A percentile compares a stretch with the other conserved stretches of the same genome.
Evolutionary conservation across 768 basidiomycete species (phyloP).

Genomic region (Mycena floridula): DNA sequence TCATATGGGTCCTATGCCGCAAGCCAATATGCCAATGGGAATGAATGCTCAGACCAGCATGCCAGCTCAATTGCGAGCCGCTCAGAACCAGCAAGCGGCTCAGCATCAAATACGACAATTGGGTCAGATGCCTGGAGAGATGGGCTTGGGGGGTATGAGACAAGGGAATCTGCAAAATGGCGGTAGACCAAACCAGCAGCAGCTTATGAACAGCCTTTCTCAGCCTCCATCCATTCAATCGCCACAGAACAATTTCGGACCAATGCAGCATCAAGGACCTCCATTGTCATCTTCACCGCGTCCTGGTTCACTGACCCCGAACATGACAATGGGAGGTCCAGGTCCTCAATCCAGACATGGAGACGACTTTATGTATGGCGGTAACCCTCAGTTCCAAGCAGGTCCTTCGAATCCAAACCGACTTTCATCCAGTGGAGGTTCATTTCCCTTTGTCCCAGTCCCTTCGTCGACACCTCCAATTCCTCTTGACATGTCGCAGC

Average conservation of each 20-base stretch:
- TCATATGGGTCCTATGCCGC: constrained; percentile 27
- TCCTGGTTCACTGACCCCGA: constrained; percentile 33
- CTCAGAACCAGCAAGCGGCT: constrained; percentile 26
- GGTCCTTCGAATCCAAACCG: constrained; percentile 24
- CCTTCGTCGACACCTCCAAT: constrained; percentile 45
- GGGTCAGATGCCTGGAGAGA: constrained; percentile 36
- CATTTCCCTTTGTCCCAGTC: constrained; percentile 36
- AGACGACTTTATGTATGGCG: constrained; percentile 33
- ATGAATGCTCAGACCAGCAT: constrained; percentile 41
- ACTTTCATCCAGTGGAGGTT: constrained; percentile 25
- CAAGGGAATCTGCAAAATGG: constrained; percentile 28
- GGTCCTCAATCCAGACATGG: constrained; percentile 9
- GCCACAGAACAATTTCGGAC: constrained; percentile 29
- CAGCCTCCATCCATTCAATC: constrained; percentile 33
- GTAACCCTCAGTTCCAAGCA: constrained; percentile 24
- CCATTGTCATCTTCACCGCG: constrained; percentile 37
- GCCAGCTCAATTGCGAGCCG: constrained; percentile 27
- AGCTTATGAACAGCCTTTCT: constrained; percentile 41
- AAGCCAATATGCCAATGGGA: constrained; percentile 33
- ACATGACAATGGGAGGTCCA: constrained; percentile 24
- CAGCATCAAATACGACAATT: constrained; percentile 25
- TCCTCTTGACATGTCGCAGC: constrained; percentile 37
- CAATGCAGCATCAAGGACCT: constrained; percentile 30
- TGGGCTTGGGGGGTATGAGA: constrained; percentile 31
- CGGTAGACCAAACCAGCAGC: constrained; percentile 39